Evolutionary conservation across 1,139 yeast genomes (phyloP), one percentile per base, ranked within the genome.

Genomic region (Diutina ranongensis): DNA sequence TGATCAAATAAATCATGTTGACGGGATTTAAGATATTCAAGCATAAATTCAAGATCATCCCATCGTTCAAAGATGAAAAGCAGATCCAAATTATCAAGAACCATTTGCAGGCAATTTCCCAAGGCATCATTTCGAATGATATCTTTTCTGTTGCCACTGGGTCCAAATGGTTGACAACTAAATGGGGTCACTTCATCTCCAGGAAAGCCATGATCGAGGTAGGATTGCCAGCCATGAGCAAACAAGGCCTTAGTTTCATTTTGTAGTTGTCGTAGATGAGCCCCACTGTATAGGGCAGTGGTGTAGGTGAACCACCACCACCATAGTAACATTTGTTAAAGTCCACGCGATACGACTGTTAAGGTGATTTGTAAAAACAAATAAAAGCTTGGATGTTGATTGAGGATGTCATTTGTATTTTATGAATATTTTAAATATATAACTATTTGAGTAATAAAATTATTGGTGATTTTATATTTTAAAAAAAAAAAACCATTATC

Each of bases 121-220:
- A 87, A 62, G 0, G 84, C 94, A 57, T 89, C 97, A 57, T 87
- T 87, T 46, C 84, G 65, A 2, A 76, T 67, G 55, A 87, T 81
- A 4, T 62, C 55, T 1, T 69, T 58, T 53, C 84, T 71, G 1
- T 61, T 59, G 47, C 61, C 68, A 56, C 85, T 86, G 7, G 87
- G 78, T 1, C 82, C 83, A 47, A 78, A 74, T 0, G 89, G 83
- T 22, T 60, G 62, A 58, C 97, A 89, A 0, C 81, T 60, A 3
- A 85, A 57, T 0, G 97, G 97, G 40, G 72, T 64, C 7, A 89
- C 76, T 57, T 87, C 97, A 60, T 89, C 97, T 22, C 67, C 75
- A 0, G 97, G 97, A 55, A 76, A 87, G 1, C 88, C 97, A 55
- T 71, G 56, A 1, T 64, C 60, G 66, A 84, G 68, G 58, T 89